A percentile compares a stretch with the other conserved stretches of the same genome.
Conservation (phyloP, 1,284 basidiomycete species). For the Lignosus rhinocerotis region DNA sequence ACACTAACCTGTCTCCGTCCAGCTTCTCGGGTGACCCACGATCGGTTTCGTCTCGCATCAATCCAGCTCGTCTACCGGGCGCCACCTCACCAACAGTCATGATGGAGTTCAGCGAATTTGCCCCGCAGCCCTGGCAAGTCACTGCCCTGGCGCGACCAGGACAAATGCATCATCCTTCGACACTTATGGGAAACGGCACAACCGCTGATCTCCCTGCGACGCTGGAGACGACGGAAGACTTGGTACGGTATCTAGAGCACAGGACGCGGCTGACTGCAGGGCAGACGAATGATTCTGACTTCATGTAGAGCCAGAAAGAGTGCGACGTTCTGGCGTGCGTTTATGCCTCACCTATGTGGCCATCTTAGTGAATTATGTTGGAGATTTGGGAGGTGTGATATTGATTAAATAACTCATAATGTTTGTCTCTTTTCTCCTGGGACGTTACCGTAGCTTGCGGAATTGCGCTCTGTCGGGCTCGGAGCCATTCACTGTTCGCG, state of each 20-base stretch:
- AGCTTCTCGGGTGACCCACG: constrained; percentile 21
- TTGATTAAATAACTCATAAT: no score
- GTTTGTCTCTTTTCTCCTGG: no score
- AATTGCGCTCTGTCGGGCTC: not conserved
- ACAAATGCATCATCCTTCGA: not conserved
- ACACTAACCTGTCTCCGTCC: constrained; percentile 30
- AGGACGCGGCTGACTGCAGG: constrained; percentile 24
- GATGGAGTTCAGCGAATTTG: constrained; percentile 23
- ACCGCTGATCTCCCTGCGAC: constrained; percentile 15
- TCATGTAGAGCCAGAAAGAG: constrained; percentile 15
- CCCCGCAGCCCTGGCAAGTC: constrained; percentile 21
- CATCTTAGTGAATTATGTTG: not conserved
- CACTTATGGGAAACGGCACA: not conserved
- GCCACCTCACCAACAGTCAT: constrained; percentile 1
- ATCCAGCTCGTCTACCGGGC: constrained; percentile 8
- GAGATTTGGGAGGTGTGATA: not conserved
- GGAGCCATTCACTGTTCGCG: not conserved
- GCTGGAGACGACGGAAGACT: constrained; percentile 30
- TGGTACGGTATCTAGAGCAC: constrained; percentile 29
- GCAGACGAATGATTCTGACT: constrained; percentile 20
- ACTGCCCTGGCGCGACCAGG: not conserved
- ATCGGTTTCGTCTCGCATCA: not conserved
- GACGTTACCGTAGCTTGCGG: no score
- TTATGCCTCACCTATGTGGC: not conserved
- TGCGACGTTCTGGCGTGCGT: not conserved